phyloP scores from a whole-genome alignment of 2,329 filamentous ascomycete species.

The Mollisiaceae sp. region DNA sequence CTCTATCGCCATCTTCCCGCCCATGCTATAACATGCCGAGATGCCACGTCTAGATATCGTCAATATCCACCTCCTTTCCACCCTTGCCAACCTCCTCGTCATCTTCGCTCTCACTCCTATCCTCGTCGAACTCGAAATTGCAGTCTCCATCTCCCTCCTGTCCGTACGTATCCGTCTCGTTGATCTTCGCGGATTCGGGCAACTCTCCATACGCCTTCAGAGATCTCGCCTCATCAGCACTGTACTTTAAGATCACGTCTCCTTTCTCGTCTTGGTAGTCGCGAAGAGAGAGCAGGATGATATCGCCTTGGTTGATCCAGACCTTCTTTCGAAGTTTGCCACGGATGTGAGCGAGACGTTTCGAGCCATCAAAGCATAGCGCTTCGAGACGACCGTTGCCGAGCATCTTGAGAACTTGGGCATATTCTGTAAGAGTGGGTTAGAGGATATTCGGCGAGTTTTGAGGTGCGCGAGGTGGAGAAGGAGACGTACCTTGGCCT shows the following conservation, averaged over 20 bases:
- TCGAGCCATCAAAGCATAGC: slow-evolving; percentile 89
- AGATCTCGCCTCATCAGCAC: slow-evolving; percentile 89
- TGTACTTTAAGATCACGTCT: slow-evolving; percentile 94
- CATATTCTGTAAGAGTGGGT: slow-evolving; percentile 62
- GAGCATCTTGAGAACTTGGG: slow-evolving; percentile 93
- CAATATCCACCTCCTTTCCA: slow-evolving; percentile 88
- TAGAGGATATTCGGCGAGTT: slow-evolving; percentile 43
- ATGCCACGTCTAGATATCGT: slow-evolving; percentile 81
- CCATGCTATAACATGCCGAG: too few species aligned
- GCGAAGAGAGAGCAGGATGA: slow-evolving; percentile 84
- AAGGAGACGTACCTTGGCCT: slow-evolving; percentile 69
- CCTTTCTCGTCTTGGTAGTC: slow-evolving; percentile 96
- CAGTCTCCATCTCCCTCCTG: slow-evolving; percentile 93
- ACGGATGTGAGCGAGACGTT: slow-evolving; percentile 83
- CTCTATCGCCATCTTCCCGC: too few species aligned
- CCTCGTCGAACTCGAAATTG: slow-evolving; percentile 99
- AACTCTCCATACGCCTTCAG: slow-evolving; percentile 98
- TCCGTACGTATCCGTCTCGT: slow-evolving; percentile 95
- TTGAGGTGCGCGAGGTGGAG: neutral
- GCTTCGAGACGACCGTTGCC: slow-evolving; percentile 94
- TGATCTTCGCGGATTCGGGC: slow-evolving; percentile 98
- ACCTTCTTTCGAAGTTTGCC: slow-evolving; percentile 99
- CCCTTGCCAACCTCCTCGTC: slow-evolving; percentile 53
- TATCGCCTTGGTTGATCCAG: slow-evolving; percentile 99
- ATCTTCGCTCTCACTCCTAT: slow-evolving; percentile 67